Evolutionary conservation across 1,284 basidiomycete genomes (phyloP).

Genomic region (Irpex rosettiformis): DNA sequence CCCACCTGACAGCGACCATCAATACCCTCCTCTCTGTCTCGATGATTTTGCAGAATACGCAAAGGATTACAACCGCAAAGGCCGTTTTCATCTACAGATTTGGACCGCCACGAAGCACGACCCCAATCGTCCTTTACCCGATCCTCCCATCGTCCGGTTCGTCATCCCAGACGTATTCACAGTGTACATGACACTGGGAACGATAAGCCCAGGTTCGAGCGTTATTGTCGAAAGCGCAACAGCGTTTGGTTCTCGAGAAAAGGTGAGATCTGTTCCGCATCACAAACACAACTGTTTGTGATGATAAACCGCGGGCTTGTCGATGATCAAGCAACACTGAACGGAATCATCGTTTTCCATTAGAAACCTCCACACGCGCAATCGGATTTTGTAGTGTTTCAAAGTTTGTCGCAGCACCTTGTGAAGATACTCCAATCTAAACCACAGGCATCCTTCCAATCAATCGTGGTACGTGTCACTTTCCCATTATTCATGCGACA

Average conservation of each 20-base stretch:
- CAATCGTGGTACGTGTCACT: conserved; percentile 37
- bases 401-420: conserved; percentile 61
- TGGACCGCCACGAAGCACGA: conserved; percentile 39
- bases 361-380: conserved; percentile 66
- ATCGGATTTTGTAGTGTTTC: conserved; percentile 62
- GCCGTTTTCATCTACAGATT: conserved; percentile 43
- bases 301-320: too few species aligned
- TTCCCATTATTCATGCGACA: background rate
- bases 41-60: conserved; percentile 48
- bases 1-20: conserved; percentile 33
- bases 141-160: conserved; percentile 46
- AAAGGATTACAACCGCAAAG: conserved; percentile 45
- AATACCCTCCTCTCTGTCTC: conserved; percentile 32
- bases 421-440: conserved; percentile 52
- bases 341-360: background rate
- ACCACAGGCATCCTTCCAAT: conserved; percentile 47
- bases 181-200: conserved; percentile 51
- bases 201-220: conserved; percentile 27
- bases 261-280: conserved; percentile 32
- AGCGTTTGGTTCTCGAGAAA: conserved; percentile 66
- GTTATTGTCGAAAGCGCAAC: conserved; percentile 57
- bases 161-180: conserved; percentile 57
- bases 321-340: too few species aligned
- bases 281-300: background rate
- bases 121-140: conserved; percentile 20